Evolutionary conservation across 2,329 filamentous ascomycete species (phyloP).

Genomic region (Stagonosporopsis vannaccii): DNA sequence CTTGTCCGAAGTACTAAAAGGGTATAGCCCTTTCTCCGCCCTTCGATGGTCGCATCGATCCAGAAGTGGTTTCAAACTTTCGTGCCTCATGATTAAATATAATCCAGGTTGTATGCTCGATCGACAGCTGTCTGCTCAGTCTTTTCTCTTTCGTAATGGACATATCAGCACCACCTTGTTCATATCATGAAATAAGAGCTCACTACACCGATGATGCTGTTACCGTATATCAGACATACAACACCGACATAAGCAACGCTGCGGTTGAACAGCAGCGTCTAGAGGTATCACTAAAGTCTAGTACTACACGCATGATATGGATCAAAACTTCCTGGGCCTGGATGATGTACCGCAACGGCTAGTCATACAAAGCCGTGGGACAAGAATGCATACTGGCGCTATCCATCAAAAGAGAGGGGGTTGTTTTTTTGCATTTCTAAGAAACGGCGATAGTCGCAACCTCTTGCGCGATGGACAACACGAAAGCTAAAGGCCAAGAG

Average conservation of each 20-base stretch:
- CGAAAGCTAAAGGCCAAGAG: not conserved
- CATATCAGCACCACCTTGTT: not conserved
- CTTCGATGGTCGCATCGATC: not conserved
- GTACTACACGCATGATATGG: not conserved
- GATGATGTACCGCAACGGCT: not conserved
- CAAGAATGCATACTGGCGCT: not conserved
- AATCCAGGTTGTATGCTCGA: not conserved
- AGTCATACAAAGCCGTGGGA: not conserved
- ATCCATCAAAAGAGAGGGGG: not conserved
- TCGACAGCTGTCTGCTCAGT: not conserved
- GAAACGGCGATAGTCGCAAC: not conserved
- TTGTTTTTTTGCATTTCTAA: not conserved
- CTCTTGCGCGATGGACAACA: not conserved
- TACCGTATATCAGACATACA: slow-evolving; percentile 1
- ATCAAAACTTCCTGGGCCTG: not conserved
- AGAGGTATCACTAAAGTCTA: not conserved
- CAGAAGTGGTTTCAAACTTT: not conserved
- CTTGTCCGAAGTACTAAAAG: not conserved
- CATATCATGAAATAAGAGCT: not conserved
- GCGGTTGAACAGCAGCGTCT: not conserved
- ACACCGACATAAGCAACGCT: not conserved
- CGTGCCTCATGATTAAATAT: too few relatives aligned
- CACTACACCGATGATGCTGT: not conserved
- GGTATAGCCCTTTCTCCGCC: not conserved
- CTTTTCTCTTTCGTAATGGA: not conserved